A percentile compares a stretch with the other conserved stretches of the same genome.
These are phyloP conservation scores for Solanum medicagineum DNA, from an alignment of 257 asterid genomes.

Conservation along the genomic window DNA sequence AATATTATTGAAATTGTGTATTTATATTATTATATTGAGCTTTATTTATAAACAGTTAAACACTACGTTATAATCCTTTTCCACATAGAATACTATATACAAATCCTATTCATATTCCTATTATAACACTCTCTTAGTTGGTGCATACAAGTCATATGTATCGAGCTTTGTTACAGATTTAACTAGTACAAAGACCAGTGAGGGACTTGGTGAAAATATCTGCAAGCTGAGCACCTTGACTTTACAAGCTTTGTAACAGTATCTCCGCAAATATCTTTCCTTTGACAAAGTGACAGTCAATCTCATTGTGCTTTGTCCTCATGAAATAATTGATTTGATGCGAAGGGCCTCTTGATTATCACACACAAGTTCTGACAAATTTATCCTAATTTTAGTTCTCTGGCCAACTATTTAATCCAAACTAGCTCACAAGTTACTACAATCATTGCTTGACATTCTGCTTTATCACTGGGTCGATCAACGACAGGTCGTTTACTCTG, in stretches of 20 bases:
- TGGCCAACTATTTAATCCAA: background rate
- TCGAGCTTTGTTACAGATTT: background rate
- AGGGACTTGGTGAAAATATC: background rate
- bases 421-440: background rate
- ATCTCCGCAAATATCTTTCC: background rate
- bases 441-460: background rate
- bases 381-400: background rate
- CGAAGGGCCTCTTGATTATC: background rate
- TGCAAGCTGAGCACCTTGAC: background rate
- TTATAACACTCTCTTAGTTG: background rate
- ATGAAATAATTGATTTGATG: background rate
- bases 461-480: background rate
- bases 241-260: background rate
- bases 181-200: background rate
- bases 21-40: background rate
- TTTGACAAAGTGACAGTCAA: background rate
- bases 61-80: background rate
- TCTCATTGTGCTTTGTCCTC: background rate
- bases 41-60: background rate
- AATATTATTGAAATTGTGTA: background rate
- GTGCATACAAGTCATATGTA: background rate
- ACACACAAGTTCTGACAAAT: background rate
- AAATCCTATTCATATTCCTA: background rate
- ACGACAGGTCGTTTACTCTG: background rate
- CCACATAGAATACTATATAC: background rate